Evolutionary conservation across 768 basidiomycete genomes (phyloP), one percentile per base, ranked within the genome.

Genomic region (Lactarius vividus): DNA sequence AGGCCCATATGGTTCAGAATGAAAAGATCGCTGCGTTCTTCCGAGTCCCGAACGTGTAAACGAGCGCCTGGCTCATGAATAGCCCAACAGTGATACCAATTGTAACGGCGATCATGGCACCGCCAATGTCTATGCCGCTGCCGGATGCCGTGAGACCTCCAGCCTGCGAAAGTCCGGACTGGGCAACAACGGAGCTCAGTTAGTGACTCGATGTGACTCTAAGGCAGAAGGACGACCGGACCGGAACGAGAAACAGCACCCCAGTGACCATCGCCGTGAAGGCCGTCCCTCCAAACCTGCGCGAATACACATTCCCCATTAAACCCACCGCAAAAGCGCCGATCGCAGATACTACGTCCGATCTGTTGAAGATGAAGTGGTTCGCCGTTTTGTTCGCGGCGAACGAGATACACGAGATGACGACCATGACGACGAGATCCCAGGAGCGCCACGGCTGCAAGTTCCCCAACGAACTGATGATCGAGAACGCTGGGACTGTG

Each of bases 231-330:
- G 7, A 33, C 70, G 57, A 10, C 81, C 88, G 72, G 74, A 91
- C 91, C 18, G 92, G 92, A 49, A 94, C 91, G 63, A 93, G 78
- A 75, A 94, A 91, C 64, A 92, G 76, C 18, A 95, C 89, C 53
- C 91, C 92, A n/a, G 91, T 89, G 33, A 93, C 90, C 92, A 94
- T 94, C 1, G 87, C 87, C 7, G 91, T 92, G 76, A 94, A 94
- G 26, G 92, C 92, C 1, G 91, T 93, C 7, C 91, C 91, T 4
- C 88, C 83, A 82, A 90, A 88, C 72, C 84, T 84, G 54, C 91
- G 82, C 39, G 91, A 91, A 75, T 92, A 92, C 1, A 87, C 75
- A 70, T 92, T 92, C 3, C 90, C 91, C 20, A 92, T 77, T 29
- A 92, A 67, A 26, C 91, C 89, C 33, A 91, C 86, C 0, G 84